Conservation (phyloP, 768 basidiomycete species). For the Mycena vitilis region DNA sequence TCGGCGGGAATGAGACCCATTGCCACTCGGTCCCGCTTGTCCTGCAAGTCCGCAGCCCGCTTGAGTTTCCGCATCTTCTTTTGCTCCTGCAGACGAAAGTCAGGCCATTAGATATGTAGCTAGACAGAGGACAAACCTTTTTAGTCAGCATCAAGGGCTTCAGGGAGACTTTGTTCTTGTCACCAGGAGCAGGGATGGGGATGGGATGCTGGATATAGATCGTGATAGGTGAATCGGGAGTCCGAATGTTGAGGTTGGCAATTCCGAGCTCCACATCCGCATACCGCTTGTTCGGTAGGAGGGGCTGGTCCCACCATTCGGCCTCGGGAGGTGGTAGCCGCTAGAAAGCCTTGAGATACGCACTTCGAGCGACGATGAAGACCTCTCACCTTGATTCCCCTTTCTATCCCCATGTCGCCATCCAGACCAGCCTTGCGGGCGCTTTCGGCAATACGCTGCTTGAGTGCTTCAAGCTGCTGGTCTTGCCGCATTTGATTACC, state of each 20-base stretch:
- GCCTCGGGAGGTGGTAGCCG: constrained; percentile 87
- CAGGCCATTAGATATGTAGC: neutral
- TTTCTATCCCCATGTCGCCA: constrained; percentile 92
- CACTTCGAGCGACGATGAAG: neutral
- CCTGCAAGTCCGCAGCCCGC: constrained; percentile 89
- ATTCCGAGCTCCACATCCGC: constrained; percentile 74
- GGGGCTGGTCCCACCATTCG: constrained; percentile 97
- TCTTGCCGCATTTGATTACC: constrained; percentile 81
- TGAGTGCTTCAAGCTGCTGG: constrained; percentile 87
- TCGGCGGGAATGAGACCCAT: constrained; percentile 98
- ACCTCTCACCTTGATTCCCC: constrained; percentile 81
- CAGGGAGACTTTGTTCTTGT: constrained; percentile 81
- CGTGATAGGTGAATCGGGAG: constrained; percentile 79
- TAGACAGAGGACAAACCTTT: constrained; percentile 62
- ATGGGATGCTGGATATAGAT: constrained; percentile 97
- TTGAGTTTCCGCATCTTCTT: constrained; percentile 97
- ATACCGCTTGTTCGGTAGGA: constrained; percentile 86
- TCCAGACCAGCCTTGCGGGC: constrained; percentile 95
- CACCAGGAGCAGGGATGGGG: constrained; percentile 90
- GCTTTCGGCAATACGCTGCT: constrained; percentile 92
- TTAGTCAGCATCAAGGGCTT: constrained; percentile 94
- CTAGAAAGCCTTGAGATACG: constrained; percentile 48
- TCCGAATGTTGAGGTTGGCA: constrained; percentile 71
- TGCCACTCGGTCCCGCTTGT: constrained; percentile 92
- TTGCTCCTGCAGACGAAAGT: constrained; percentile 69